Conservation (phyloP, 2,329 filamentous ascomycete genomes). For the Arthroderma sp. region DNA sequence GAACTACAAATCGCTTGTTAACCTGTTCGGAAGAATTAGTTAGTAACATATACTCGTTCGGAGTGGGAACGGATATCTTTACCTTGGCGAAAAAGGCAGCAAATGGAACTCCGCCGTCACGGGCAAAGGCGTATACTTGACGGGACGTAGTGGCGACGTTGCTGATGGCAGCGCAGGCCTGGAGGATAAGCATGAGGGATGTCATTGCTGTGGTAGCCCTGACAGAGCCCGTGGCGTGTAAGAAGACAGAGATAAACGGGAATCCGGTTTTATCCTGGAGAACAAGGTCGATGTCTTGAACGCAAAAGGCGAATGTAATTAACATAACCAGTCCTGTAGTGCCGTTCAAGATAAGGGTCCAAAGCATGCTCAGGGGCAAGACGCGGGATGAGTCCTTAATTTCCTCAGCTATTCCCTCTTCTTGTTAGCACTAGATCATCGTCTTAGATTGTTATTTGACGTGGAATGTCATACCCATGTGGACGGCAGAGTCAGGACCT, state of each 20-base stretch:
- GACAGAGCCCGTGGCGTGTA: constrained; percentile 31
- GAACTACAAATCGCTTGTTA: constrained; percentile 12
- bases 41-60: background rate
- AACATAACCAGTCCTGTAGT: constrained; percentile 24
- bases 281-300: constrained; percentile 21
- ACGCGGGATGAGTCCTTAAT: constrained; percentile 23
- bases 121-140: constrained; percentile 23
- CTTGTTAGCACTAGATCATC: background rate
- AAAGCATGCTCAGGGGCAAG: constrained; percentile 25
- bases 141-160: constrained; percentile 23
- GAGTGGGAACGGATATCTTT: background rate
- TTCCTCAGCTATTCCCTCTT: constrained; percentile 25
- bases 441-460: background rate
- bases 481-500: constrained; percentile 14
- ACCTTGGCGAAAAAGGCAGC: constrained; percentile 14
- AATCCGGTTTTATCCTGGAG: constrained; percentile 22
- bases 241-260: constrained; percentile 32
- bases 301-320: constrained; percentile 22
- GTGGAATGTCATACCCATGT: constrained; percentile 10
- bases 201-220: constrained; percentile 20
- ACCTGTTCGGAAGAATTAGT: constrained; percentile 1
- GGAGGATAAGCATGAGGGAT: constrained; percentile 20
- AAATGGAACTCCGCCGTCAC: constrained; percentile 23
- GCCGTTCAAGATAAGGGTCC: constrained; percentile 24
- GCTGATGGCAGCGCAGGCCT: constrained; percentile 18